Percentiles rank a stretch among this genome's conserved stretches.
These are phyloP conservation scores for Selenicereus undatus DNA, from an alignment of 148 eudicot genomes.

Conservation along the genomic window DNA sequence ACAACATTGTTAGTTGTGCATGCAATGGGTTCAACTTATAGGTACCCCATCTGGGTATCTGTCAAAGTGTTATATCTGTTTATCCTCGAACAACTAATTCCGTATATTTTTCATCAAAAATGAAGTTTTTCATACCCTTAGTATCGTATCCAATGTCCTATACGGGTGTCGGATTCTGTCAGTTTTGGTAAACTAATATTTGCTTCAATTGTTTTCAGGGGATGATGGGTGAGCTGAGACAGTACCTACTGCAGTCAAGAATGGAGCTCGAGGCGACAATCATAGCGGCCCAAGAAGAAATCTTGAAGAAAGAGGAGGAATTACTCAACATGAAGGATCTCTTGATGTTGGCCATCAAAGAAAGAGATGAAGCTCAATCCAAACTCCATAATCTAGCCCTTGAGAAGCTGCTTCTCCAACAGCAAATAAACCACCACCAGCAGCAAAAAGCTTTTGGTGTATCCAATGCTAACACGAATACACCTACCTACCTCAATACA, in stretches of 20 bases:
- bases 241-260: constrained; percentile 57
- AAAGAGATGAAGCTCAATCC: constrained; percentile 68
- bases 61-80: background rate
- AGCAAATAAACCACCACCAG: constrained; percentile 23
- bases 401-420: constrained; percentile 50
- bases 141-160: background rate
- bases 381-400: constrained; percentile 44
- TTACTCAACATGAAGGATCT: constrained; percentile 48
- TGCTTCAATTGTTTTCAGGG: constrained; percentile 30
- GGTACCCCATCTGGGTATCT: background rate
- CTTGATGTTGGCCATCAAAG: constrained; percentile 47
- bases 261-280: constrained; percentile 69
- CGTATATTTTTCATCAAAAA: no score
- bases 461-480: constrained; percentile 21
- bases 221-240: constrained; percentile 56
- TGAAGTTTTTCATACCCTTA: background rate
- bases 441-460: constrained; percentile 14
- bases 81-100: background rate
- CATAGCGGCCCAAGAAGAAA: constrained; percentile 62
- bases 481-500: constrained; percentile 18
- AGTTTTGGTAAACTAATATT: background rate
- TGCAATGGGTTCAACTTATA: no score
- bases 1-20: no score
- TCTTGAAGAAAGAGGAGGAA: constrained; percentile 77
- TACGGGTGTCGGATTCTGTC: no score